A percentile compares a stretch with the other conserved stretches of the same genome.
phyloP scores from a whole-genome alignment of 768 basidiomycete genomes.

The Mycena pura region DNA sequence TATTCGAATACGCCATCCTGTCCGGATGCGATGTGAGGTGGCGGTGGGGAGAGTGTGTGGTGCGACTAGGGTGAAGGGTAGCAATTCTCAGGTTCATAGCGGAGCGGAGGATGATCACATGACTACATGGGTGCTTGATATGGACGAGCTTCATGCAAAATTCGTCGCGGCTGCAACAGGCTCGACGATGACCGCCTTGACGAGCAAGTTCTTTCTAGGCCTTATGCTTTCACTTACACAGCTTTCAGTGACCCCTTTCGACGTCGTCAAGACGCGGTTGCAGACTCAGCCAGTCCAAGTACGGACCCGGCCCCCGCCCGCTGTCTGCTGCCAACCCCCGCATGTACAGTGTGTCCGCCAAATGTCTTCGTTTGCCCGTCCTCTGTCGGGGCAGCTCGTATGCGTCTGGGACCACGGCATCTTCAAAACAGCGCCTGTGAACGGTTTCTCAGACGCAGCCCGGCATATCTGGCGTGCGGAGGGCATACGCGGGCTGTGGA shows the following conservation, averaged over 20 bases:
- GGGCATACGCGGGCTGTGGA: conserved; percentile 90
- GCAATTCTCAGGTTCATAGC: too few relatives aligned
- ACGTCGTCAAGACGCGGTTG: conserved; percentile 95
- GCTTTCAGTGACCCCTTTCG: conserved; percentile 94
- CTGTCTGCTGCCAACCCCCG: conserved; percentile 75
- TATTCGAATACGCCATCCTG: too few relatives aligned
- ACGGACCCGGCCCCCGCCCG: conserved; percentile 56
- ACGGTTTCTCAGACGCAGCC: conserved; percentile 87
- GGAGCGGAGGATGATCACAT: too few relatives aligned
- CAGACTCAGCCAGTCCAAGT: conserved; percentile 83
- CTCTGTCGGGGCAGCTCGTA: conserved; percentile 70
- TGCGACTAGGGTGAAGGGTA: too few relatives aligned
- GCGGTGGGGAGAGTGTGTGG: too few relatives aligned
- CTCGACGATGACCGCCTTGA: conserved; percentile 81
- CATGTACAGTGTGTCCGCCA: conserved; percentile 67
- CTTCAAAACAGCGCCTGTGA: conserved; percentile 73
- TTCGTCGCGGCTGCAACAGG: conserved; percentile 81
- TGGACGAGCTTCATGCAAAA: conserved; percentile 83
- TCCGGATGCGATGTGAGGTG: too few relatives aligned
- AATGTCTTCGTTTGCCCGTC: conserved; percentile 75
- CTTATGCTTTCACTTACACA: conserved; percentile 2
- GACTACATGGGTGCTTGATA: conserved; percentile 32
- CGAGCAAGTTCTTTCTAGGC: conserved; percentile 63
- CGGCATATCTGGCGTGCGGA: conserved; percentile 81
- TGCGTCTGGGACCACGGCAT: conserved; percentile 82